phyloP scores from a whole-genome alignment of 2,329 filamentous ascomycete genomes.

The Fusarium sp. region DNA sequence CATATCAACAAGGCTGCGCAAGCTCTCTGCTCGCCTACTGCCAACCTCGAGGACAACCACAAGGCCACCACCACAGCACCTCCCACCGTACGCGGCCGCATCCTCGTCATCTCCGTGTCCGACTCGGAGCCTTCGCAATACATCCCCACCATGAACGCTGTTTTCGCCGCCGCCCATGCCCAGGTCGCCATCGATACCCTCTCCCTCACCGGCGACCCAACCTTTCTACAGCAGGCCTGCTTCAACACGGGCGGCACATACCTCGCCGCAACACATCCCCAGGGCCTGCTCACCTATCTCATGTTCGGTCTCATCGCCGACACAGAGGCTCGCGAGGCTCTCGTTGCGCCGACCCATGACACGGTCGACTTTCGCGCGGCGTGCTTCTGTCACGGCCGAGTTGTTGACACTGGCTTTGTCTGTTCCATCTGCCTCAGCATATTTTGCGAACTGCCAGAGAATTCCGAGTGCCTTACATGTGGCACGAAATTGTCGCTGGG shows the following conservation, averaged over 20 bases:
- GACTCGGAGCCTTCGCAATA: constrained; percentile 89
- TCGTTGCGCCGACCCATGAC: constrained; percentile 84
- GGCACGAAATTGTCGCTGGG: constrained; percentile 83
- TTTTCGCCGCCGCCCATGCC: constrained; percentile 92
- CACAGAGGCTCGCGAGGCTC: constrained; percentile 64
- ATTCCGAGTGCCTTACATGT: constrained; percentile 83
- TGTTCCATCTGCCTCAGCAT: constrained; percentile 97
- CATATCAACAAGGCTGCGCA: constrained; percentile 89
- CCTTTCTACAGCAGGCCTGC: constrained; percentile 91
- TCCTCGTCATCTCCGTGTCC: constrained; percentile 90
- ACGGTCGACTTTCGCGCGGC: constrained; percentile 97
- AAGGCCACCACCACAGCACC: constrained; percentile 48
- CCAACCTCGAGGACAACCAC: constrained; percentile 52
- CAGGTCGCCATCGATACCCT: constrained; percentile 93
- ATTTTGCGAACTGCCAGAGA: constrained; percentile 76
- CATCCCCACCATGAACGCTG: constrained; percentile 98
- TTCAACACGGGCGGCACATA: constrained; percentile 72
- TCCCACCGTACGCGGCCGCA: constrained; percentile 65
- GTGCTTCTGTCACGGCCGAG: constrained; percentile 93
- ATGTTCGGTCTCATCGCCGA: constrained; percentile 92
- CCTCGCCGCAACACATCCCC: constrained; percentile 65
- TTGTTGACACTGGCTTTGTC: constrained; percentile 93
- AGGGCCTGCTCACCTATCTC: constrained; percentile 87
- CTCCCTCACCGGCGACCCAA: constrained; percentile 85
- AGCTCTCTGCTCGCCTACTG: constrained; percentile 69